Evolutionary conservation across 2,329 filamentous ascomycete genomes (phyloP).

Genomic region (Colletotrichum chlorophyti): DNA sequence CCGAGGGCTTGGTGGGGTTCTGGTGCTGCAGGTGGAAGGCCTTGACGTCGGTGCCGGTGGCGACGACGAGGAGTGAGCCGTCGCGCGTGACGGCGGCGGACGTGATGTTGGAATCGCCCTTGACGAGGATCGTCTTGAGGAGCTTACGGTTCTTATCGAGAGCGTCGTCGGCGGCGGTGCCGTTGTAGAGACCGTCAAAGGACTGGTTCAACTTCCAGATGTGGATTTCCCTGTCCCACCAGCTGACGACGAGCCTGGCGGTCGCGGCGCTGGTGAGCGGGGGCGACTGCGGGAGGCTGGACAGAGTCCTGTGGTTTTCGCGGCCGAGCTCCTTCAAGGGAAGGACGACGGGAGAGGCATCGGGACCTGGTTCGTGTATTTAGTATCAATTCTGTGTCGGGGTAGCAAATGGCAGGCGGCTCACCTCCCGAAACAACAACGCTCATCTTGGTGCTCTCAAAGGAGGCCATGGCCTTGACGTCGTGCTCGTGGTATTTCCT

Average conservation of each 20-base stretch:
- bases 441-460: conserved; percentile 83
- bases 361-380: conserved; percentile 66
- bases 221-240: conserved; percentile 89
- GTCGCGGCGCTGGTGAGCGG: conserved; percentile 75
- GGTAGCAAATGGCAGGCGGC: no score
- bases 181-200: conserved; percentile 52
- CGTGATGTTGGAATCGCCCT: conserved; percentile 83
- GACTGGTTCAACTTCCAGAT: conserved; percentile 72
- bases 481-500: conserved; percentile 90
- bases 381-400: no score
- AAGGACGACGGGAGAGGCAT: conserved; percentile 81
- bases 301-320: conserved; percentile 83
- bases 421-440: conserved; percentile 90
- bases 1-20: conserved; percentile 56
- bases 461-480: conserved; percentile 92
- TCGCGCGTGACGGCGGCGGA: conserved; percentile 74
- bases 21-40: conserved; percentile 72
- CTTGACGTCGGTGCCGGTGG: conserved; percentile 78
- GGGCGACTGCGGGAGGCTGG: conserved; percentile 82
- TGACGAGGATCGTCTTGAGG: conserved; percentile 71
- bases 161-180: conserved; percentile 46
- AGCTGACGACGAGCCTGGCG: conserved; percentile 81
- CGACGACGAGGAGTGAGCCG: conserved; percentile 77
- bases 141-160: conserved; percentile 66
- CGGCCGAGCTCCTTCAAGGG: conserved; percentile 76